A percentile compares a stretch with the other conserved stretches of the same genome.
Evolutionary conservation across 306 rosid species (phyloP).

Genomic region (Rubus idaeus): DNA sequence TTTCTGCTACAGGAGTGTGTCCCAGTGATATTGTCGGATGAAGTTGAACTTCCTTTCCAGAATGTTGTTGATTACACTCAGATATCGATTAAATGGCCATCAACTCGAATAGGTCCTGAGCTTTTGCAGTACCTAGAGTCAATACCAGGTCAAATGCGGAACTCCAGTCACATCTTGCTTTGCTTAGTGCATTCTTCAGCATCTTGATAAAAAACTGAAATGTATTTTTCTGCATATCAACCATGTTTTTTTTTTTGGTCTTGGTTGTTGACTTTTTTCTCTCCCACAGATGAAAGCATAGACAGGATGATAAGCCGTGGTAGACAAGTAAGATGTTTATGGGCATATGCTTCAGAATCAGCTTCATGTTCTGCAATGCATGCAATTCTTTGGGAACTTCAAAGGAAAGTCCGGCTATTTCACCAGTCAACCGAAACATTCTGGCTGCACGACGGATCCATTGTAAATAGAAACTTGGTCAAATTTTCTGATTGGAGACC

Average conservation of each 20-base stretch:
- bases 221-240: not conserved
- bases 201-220: not conserved
- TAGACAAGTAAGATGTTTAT: constrained; percentile 69
- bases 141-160: constrained; percentile 66
- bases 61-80: constrained; percentile 78
- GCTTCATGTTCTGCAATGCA: constrained; percentile 84
- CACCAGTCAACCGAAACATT: constrained; percentile 93
- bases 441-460: constrained; percentile 86
- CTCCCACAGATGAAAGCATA: constrained; percentile 55
- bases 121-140: constrained; percentile 84
- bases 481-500: constrained; percentile 75
- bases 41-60: constrained; percentile 86
- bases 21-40: constrained; percentile 89
- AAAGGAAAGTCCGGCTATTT: constrained; percentile 85
- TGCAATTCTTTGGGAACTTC: constrained; percentile 91
- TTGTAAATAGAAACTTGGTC: constrained; percentile 65
- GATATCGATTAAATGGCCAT: constrained; percentile 98
- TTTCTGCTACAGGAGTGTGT: constrained; percentile 76
- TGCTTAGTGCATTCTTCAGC: not conserved
- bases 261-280: not conserved
- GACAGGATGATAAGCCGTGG: constrained; percentile 72
- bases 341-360: constrained; percentile 66
- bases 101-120: constrained; percentile 70
- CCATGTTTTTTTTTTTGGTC: not conserved
- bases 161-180: constrained; percentile 17